Percentiles rank a stretch among this genome's conserved stretches.
Conservation (phyloP, 2,329 filamentous ascomycete genomes). For the Arthrinium phaeospermum region DNA sequence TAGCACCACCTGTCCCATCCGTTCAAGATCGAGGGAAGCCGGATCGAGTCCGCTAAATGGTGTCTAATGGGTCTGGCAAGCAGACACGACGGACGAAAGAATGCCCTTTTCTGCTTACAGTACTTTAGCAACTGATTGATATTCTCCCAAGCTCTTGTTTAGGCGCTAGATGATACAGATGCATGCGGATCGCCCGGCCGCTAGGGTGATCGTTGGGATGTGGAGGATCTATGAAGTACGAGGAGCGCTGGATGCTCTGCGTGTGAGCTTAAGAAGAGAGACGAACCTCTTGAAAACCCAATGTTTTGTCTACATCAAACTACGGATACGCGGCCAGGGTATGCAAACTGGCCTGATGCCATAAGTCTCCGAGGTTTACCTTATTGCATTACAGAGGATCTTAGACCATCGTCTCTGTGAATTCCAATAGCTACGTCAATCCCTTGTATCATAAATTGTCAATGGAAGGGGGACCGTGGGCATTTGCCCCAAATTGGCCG, state of each 20-base stretch:
- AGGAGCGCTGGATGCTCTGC: background rate
- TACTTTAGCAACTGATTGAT: background rate
- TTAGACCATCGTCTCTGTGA: background rate
- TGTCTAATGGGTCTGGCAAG: background rate
- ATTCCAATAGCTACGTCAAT: background rate
- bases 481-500: background rate
- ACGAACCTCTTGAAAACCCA: background rate
- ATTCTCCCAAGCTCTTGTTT: background rate
- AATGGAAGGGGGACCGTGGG: background rate
- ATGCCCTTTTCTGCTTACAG: background rate
- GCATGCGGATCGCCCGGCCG: background rate
- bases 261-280: background rate
- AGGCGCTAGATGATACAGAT: background rate
- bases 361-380: background rate
- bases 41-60: background rate
- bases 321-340: background rate
- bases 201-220: background rate
- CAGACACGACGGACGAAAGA: background rate
- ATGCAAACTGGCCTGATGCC: background rate
- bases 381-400: background rate
- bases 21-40: background rate
- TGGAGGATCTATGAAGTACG: background rate
- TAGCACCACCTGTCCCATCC: background rate
- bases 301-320: background rate
- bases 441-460: background rate